Evolutionary conservation across 2,329 filamentous ascomycete species (phyloP).

Genomic region (Magnaporthales sp.): DNA sequence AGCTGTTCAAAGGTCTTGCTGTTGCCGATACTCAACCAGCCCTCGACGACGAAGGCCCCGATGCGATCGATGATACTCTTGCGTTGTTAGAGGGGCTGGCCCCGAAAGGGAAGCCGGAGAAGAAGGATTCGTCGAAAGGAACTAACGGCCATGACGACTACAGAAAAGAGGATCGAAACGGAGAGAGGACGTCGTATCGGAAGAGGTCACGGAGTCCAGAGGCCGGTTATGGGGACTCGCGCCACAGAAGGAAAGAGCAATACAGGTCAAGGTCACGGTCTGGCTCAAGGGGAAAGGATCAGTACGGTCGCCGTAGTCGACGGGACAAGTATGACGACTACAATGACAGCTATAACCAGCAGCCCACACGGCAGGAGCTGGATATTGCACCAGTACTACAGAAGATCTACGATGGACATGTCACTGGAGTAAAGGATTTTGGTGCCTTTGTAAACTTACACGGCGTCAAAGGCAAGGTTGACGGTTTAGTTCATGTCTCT

Average conservation of each 20-base stretch:
- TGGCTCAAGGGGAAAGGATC: slow-evolving; percentile 27
- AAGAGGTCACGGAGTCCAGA: slow-evolving; percentile 46
- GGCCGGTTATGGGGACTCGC: slow-evolving; percentile 34
- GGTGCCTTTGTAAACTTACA: slow-evolving; percentile 91
- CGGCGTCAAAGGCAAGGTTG: slow-evolving; percentile 78
- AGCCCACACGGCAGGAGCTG: slow-evolving; percentile 55
- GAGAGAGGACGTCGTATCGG: slow-evolving; percentile 17
- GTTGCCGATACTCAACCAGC: slow-evolving; percentile 65
- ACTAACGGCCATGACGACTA: slow-evolving; percentile 15
- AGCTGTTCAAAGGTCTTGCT: slow-evolving; percentile 83
- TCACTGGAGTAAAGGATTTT: slow-evolving; percentile 92
- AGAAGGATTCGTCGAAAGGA: slow-evolving; percentile 19
- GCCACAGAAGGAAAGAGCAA: slow-evolving; percentile 42
- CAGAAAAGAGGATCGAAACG: background rate
- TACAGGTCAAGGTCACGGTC: slow-evolving; percentile 30
- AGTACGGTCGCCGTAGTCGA: slow-evolving; percentile 24
- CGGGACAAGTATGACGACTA: slow-evolving; percentile 25
- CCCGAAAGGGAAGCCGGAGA: slow-evolving; percentile 42
- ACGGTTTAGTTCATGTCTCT: slow-evolving; percentile 90
- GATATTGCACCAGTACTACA: slow-evolving; percentile 74
- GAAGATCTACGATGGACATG: slow-evolving; percentile 84
- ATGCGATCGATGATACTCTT: slow-evolving; percentile 86
- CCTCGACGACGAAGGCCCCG: slow-evolving; percentile 29
- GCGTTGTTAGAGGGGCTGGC: slow-evolving; percentile 84
- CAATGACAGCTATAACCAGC: slow-evolving; percentile 46